Conservation (phyloP, 805 yeast species). For the Ogataea wickerhamii region DNA sequence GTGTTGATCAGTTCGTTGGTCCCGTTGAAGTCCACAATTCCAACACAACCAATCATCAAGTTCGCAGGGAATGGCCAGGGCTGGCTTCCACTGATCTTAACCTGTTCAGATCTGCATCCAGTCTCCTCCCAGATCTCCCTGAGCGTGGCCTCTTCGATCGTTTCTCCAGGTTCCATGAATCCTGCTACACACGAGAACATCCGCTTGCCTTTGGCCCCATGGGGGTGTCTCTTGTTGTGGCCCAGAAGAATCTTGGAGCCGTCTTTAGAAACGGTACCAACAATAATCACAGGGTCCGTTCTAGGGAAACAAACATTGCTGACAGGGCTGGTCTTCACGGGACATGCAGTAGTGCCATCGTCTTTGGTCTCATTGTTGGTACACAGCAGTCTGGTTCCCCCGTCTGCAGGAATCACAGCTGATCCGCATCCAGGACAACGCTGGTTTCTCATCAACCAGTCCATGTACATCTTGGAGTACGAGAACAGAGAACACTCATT, state of each 20-base stretch:
- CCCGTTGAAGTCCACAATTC: slow-evolving; percentile 67
- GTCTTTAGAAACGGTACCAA: slow-evolving; percentile 65
- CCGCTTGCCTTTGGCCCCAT: slow-evolving; percentile 23
- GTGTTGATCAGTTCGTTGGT: slow-evolving; percentile 60
- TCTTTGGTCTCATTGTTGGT: slow-evolving; percentile 30
- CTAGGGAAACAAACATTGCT: slow-evolving; percentile 87
- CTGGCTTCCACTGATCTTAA: slow-evolving; percentile 68
- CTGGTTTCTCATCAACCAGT: slow-evolving; percentile 73
- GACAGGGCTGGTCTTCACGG: slow-evolving; percentile 43
- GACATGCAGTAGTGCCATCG: slow-evolving; percentile 24
- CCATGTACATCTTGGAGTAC: slow-evolving; percentile 79
- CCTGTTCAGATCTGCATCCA: slow-evolving; percentile 62
- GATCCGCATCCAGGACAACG: slow-evolving; percentile 89
- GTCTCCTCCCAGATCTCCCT: slow-evolving; percentile 97
- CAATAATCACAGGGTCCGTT: slow-evolving; percentile 84
- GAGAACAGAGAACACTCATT: slow-evolving; percentile 67
- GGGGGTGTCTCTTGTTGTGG: slow-evolving; percentile 57
- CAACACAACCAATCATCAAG: slow-evolving; percentile 91
- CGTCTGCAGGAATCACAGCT: slow-evolving; percentile 55
- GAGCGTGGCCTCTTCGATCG: slow-evolving; percentile 80
- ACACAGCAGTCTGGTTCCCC: slow-evolving; percentile 62
- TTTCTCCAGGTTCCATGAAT: slow-evolving; percentile 92
- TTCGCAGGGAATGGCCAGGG: slow-evolving; percentile 99
- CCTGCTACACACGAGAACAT: slow-evolving; percentile 92
- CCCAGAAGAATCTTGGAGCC: slow-evolving; percentile 67